Evolutionary conservation across 2,329 filamentous ascomycete genomes (phyloP).

Genomic region (Salinomyces thailandicus): DNA sequence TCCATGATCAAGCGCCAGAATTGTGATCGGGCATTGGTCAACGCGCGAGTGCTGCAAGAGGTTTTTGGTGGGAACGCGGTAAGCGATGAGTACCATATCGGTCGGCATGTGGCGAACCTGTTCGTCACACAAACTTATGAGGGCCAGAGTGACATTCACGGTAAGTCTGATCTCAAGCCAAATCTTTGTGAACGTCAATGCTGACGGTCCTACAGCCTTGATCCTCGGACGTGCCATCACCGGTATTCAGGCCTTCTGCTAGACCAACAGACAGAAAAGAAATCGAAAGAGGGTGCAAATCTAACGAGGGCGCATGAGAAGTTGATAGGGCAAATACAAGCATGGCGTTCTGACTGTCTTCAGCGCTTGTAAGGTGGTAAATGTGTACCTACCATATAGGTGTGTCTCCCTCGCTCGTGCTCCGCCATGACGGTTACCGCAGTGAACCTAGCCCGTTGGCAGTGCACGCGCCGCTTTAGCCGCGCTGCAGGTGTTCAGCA

Average conservation of each 20-base stretch:
- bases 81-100: conserved; percentile 93
- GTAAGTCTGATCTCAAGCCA: conserved; percentile 48
- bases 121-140: conserved; percentile 98
- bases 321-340: too few species aligned
- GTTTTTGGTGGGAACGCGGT: conserved; percentile 97
- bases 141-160: conserved; percentile 94
- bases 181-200: conserved; percentile 8
- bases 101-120: conserved; percentile 86
- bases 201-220: conserved; percentile 27
- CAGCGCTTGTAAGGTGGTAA: too few species aligned
- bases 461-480: background rate
- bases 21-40: conserved; percentile 76
- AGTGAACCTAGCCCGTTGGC: too few species aligned
- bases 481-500: too few species aligned
- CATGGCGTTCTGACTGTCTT: too few species aligned
- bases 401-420: too few species aligned
- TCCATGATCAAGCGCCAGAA: conserved; percentile 95
- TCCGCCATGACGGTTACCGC: too few species aligned
- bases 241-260: conserved; percentile 63
- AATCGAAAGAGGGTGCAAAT: too few species aligned
- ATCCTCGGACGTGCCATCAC: conserved; percentile 44
- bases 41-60: conserved; percentile 78
- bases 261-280: too few species aligned
- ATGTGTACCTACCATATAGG: too few species aligned
- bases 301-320: too few species aligned